Conservation (phyloP, 1,139 yeast genomes). For the Meyerozyma sp. region DNA sequence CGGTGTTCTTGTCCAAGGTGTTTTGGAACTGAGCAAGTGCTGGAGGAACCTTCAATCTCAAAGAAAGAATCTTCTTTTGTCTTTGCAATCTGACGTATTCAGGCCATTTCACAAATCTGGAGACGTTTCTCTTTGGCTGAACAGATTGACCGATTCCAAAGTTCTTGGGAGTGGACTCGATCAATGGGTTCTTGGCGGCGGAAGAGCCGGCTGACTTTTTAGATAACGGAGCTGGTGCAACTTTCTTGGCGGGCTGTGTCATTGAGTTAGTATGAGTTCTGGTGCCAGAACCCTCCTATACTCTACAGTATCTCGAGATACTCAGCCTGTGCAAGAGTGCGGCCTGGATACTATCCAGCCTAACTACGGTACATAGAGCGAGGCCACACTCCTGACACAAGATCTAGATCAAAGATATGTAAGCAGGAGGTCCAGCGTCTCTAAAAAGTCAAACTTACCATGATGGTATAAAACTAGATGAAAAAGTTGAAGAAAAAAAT, state of each 20-base stretch:
- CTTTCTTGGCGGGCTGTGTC: conserved; percentile 73
- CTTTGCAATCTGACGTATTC: conserved; percentile 83
- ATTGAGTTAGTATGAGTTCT: conserved; percentile 52
- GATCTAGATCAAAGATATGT: background rate
- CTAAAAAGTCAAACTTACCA: conserved; percentile 2
- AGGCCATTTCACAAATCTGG: conserved; percentile 98
- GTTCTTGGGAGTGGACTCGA: conserved; percentile 85
- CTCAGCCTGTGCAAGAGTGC: conserved; percentile 44
- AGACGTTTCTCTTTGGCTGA: conserved; percentile 94
- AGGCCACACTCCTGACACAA: conserved; percentile 2
- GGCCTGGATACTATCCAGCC: background rate
- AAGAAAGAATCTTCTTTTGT: conserved; percentile 91
- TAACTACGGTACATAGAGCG: conserved; percentile 1
- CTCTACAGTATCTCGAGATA: conserved; percentile 41
- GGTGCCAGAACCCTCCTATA: conserved; percentile 22
- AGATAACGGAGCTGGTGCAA: conserved; percentile 87
- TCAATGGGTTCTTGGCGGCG: conserved; percentile 62
- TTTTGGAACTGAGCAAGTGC: conserved; percentile 93
- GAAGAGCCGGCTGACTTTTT: conserved; percentile 32
- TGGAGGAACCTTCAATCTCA: conserved; percentile 99
- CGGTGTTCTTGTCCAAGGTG: conserved; percentile 97
- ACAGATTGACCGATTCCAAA: conserved; percentile 94
- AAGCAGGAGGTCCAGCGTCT: conserved; percentile 2
- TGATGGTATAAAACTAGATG: background rate
- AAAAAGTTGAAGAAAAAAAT: background rate